Evolutionary conservation across 768 basidiomycete genomes (phyloP).

Genomic region (Thelephora ganbajun): DNA sequence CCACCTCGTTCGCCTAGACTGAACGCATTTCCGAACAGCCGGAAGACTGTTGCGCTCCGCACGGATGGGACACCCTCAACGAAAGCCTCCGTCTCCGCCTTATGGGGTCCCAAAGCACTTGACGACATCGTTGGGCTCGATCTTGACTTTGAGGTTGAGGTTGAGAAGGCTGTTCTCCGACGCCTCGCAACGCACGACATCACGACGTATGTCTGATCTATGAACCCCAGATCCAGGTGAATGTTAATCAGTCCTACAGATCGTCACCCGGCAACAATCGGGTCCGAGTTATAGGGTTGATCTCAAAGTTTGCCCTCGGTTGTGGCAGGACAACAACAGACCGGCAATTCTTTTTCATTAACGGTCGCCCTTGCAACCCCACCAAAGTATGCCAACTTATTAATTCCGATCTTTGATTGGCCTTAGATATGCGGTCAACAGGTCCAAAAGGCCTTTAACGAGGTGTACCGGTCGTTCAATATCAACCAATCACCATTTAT

Average conservation of each 20-base stretch:
- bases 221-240: neutral
- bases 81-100: constrained; percentile 47
- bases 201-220: neutral
- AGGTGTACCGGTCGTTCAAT: constrained; percentile 80
- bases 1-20: neutral
- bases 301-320: constrained; percentile 70
- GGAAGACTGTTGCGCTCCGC: constrained; percentile 54
- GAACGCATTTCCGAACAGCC: constrained; percentile 20
- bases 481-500: constrained; percentile 65
- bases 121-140: constrained; percentile 66
- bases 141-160: constrained; percentile 51
- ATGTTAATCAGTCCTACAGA: neutral
- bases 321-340: constrained; percentile 70
- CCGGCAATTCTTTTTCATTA: constrained; percentile 86
- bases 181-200: constrained; percentile 21
- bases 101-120: constrained; percentile 79
- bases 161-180: constrained; percentile 39
- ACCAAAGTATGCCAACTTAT: constrained; percentile 38
- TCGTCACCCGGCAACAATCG: constrained; percentile 10
- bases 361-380: constrained; percentile 77
- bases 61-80: constrained; percentile 56
- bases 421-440: constrained; percentile 15
- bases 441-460: constrained; percentile 85
- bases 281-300: constrained; percentile 58
- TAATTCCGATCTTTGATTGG: neutral